Evolutionary conservation across 441 rosid genomes (phyloP).

Genomic region (Corymbia citriodora): DNA sequence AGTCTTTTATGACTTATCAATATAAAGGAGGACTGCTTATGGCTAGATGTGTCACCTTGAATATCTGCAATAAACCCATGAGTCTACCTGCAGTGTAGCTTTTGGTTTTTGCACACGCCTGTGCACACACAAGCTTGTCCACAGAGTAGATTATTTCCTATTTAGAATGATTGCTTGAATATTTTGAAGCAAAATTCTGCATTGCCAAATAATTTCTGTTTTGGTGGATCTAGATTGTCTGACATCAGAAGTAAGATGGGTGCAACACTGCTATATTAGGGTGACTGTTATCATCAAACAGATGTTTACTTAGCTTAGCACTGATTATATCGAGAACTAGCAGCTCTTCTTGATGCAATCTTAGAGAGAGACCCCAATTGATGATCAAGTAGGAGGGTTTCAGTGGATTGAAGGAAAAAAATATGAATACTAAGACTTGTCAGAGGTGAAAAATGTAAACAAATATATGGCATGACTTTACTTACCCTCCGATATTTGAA

Average conservation of each 20-base stretch:
- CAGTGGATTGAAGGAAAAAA: background rate
- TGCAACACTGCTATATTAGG: background rate
- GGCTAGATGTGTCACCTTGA: background rate
- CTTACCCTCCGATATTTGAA: background rate
- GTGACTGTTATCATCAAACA: background rate
- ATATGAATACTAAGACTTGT: background rate
- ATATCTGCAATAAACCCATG: background rate
- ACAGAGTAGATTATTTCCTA: background rate
- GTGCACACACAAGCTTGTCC: background rate
- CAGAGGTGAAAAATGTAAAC: background rate
- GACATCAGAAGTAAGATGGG: background rate
- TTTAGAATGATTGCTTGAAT: background rate
- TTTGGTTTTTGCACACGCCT: background rate
- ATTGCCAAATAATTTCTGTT: background rate
- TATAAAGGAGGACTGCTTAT: background rate
- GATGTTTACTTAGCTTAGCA: background rate
- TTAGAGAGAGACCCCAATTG: background rate
- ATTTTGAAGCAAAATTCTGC: background rate
- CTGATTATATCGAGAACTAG: background rate
- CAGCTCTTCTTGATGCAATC: background rate
- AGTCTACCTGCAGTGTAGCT: background rate
- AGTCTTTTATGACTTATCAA: background rate
- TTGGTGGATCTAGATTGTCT: background rate
- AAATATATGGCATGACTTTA: background rate
- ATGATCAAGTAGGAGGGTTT: background rate